These are phyloP conservation scores for Penicillium nucicola DNA, from an alignment of 495 filamentous ascomycete species.

Conservation along the genomic window DNA sequence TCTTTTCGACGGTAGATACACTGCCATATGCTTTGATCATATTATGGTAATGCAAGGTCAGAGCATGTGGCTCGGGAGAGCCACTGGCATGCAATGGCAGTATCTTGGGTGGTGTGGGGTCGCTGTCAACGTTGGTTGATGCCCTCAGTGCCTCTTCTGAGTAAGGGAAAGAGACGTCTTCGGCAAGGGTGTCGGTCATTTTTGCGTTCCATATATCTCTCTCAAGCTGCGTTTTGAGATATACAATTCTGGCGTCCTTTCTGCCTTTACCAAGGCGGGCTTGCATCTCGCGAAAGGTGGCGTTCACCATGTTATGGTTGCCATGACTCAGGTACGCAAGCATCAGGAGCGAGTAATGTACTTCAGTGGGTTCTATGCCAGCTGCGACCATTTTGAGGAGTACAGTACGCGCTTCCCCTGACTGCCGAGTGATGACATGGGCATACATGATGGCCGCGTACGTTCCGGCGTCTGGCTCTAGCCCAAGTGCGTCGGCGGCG, in stretches of 20 bases:
- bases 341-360: constrained; percentile 78
- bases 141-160: constrained; percentile 37
- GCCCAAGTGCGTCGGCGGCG: constrained; percentile 54
- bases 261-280: constrained; percentile 40
- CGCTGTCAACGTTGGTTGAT: constrained; percentile 24
- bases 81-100: constrained; percentile 11
- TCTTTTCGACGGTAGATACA: constrained; percentile 49
- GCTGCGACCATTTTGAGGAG: constrained; percentile 57
- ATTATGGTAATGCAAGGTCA: constrained; percentile 51
- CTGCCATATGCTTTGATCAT: constrained; percentile 62
- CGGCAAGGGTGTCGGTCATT: not conserved
- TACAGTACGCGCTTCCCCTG: constrained; percentile 64
- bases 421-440: constrained; percentile 56
- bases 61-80: constrained; percentile 31
- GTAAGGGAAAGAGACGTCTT: constrained; percentile 22
- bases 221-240: constrained; percentile 41
- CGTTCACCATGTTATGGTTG: constrained; percentile 50
- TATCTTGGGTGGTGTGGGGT: constrained; percentile 23
- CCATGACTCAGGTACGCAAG: constrained; percentile 54
- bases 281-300: constrained; percentile 51
- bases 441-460: constrained; percentile 72
- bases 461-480: constrained; percentile 66
- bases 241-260: constrained; percentile 42
- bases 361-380: constrained; percentile 54
- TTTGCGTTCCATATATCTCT: constrained; percentile 25